Evolutionary conservation across 768 basidiomycete species (phyloP), one percentile per base, ranked within the genome.

Genomic region (Hygrocybe coccinea): DNA sequence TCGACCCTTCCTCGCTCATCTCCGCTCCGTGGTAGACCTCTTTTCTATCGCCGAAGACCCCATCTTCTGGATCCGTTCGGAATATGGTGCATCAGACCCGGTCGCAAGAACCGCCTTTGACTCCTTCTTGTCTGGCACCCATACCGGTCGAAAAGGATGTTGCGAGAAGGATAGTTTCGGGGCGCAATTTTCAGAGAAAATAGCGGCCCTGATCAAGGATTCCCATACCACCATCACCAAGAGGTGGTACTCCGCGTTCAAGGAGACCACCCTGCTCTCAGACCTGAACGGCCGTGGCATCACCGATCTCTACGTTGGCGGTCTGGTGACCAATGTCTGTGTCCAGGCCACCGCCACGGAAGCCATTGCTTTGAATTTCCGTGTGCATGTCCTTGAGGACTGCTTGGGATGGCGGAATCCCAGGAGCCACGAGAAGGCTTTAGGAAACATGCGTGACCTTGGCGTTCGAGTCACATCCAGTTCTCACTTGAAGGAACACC

Each of bases 201-300:
- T 66, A 19, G 47, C 43, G 41, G 49, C 52, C 15, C 35, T 67
- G 45, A 60, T 60, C 36, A 43, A 58, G 22, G 15, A 57, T 2
- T 50, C 43, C 35, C 58, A 57, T 17, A 29, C 55, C 10, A 52
- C 65, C 50, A 21, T 68, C 22, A 65, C 60, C 6, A 69, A 69
- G 36, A 60, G 56, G 12, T 63, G 61, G 61, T 66, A 64, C 47
- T 65, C 68, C 6, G 63, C 62, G 11, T 69, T 66, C 55, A 67
- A 69, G 48, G 66, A 64, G 11, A 66, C 62, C 11, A 38, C 54
- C 11, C 57, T 67, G 25, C 54, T 55, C 19, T 46, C 43, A 19
- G 58, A 63, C 34, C 56, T 69, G 19, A 41, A 52, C 37, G 46
- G 51, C 8, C 59, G 56, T 12, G 53, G 55, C 15, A 62, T 63